phyloP scores from a whole-genome alignment of 2,329 filamentous ascomycete species.

The Diaporthe aspalathi region DNA sequence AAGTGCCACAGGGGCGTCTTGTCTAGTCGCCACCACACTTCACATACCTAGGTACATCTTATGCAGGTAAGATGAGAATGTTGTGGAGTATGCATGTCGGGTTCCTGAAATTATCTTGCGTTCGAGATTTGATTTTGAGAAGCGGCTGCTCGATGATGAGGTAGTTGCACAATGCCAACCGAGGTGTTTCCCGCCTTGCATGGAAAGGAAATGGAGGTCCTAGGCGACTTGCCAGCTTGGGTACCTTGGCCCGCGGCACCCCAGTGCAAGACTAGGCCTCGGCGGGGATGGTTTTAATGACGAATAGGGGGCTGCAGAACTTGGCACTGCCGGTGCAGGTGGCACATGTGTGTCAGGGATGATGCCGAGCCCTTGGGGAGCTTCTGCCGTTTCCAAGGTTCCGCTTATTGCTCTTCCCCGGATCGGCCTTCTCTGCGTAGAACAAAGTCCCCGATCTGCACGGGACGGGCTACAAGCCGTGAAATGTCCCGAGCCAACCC shows the following conservation, averaged over 20 bases:
- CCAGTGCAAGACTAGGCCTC: slow-evolving; percentile 11
- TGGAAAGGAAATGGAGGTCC: not conserved
- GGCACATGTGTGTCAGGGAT: not conserved
- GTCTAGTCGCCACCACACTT: not conserved
- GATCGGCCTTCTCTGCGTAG: not conserved
- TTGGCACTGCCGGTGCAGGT: too few species aligned
- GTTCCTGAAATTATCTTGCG: not conserved
- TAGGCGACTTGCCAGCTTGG: not conserved
- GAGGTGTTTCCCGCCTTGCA: not conserved
- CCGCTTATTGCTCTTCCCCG: not conserved
- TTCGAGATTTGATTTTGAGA: too few species aligned
- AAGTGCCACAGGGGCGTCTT: not conserved
- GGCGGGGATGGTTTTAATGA: not conserved
- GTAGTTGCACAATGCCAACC: not conserved
- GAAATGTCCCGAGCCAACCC: not conserved
- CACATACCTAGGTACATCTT: too few species aligned
- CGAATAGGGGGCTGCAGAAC: not conserved
- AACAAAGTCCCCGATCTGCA: slow-evolving; percentile 1
- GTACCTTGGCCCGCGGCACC: not conserved
- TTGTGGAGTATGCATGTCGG: not conserved
- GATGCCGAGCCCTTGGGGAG: not conserved
- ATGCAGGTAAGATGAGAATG: too few species aligned
- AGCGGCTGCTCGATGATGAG: not conserved
- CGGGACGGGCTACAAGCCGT: not conserved
- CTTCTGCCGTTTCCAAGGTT: not conserved